Evolutionary conservation across 495 filamentous ascomycete genomes (phyloP).

Genomic region (Lichina pygmaea): DNA sequence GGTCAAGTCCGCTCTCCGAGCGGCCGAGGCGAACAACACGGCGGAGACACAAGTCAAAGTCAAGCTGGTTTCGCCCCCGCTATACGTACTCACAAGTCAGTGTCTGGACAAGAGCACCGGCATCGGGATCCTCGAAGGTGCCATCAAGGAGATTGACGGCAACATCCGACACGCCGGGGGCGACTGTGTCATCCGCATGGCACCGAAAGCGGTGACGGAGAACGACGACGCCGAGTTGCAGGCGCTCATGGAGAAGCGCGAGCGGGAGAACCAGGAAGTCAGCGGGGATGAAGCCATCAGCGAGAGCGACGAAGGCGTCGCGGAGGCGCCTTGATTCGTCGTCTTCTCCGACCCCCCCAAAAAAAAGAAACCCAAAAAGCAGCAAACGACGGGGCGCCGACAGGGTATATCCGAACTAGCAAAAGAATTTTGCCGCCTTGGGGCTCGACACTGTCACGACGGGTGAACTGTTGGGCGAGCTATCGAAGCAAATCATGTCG

Average conservation of each 20-base stretch:
- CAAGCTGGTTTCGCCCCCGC: constrained; percentile 77
- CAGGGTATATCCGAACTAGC: too few relatives aligned
- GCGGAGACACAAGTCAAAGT: constrained; percentile 84
- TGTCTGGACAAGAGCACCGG: constrained; percentile 79
- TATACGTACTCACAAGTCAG: constrained; percentile 82
- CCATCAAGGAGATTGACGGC: constrained; percentile 56
- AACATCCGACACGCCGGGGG: constrained; percentile 54
- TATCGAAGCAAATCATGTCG: too few relatives aligned
- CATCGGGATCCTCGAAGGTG: constrained; percentile 57
- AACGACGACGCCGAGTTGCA: constrained; percentile 91
- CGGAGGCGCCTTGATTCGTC: neutral
- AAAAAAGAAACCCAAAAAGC: too few relatives aligned
- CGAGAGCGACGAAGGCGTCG: constrained; percentile 55
- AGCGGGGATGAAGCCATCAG: constrained; percentile 87
- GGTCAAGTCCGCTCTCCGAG: constrained; percentile 69
- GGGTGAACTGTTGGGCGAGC: too few relatives aligned
- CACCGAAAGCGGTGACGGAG: constrained; percentile 94
- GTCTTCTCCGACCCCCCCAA: too few relatives aligned
- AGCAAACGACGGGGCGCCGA: too few relatives aligned
- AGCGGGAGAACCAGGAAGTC: constrained; percentile 90
- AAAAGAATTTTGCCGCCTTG: too few relatives aligned
- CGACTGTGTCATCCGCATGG: constrained; percentile 74
- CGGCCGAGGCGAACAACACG: constrained; percentile 71
- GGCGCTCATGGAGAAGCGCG: constrained; percentile 96
- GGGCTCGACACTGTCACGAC: too few relatives aligned